Evolutionary conservation across 257 asterid genomes (phyloP), one percentile per base, ranked within the genome.

Genomic region (Solanum virginianum): DNA sequence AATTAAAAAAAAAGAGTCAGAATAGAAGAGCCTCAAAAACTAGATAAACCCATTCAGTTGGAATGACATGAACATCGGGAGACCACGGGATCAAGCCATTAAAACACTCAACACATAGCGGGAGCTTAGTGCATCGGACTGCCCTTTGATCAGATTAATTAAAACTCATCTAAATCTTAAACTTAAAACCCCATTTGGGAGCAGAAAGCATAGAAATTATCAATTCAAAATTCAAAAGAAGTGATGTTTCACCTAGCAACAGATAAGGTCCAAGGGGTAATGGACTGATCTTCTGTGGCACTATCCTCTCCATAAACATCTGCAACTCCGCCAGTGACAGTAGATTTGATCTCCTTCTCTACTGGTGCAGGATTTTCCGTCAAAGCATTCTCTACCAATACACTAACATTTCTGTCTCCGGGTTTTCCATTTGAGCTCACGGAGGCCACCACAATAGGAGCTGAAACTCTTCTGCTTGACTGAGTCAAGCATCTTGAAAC

Each of bases 401-500:
- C 94, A 92, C 89, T 87, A 88, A 89, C 95, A 91, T 91, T 92
- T 82, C 93, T 90, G 86, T 95, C 98, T 60, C 90, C 94, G 1
- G 94, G 89, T 80, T 83, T 89, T 75, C 98, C 98, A 84, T 95
- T 95, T 80, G 98, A 86, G 85, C 91, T 89, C 89, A 84, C 94
- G 8, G 93, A 91, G 82, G 94, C 92, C 71, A 89, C 92, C 86
- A 87, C 90, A 14, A 88, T 60, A 53, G 95, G 96, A 57, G 90
- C 86, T 66, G 90, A 82, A 60, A 85, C 53, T 92, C 63, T 91
- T 86, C 92, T 88, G 80, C 87, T 91, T 16, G 89, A 90, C 88
- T 88, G 95, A n/a, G 92, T 79, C 92, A 91, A 87, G 87, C 91
- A 83, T 84, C 89, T 93, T 69, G 97, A 88, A 43, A 91, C 92